A percentile compares a stretch with the other conserved stretches of the same genome.
Evolutionary conservation across 1,139 yeast genomes (phyloP).

Genomic region (Yamadazyma sp.): DNA sequence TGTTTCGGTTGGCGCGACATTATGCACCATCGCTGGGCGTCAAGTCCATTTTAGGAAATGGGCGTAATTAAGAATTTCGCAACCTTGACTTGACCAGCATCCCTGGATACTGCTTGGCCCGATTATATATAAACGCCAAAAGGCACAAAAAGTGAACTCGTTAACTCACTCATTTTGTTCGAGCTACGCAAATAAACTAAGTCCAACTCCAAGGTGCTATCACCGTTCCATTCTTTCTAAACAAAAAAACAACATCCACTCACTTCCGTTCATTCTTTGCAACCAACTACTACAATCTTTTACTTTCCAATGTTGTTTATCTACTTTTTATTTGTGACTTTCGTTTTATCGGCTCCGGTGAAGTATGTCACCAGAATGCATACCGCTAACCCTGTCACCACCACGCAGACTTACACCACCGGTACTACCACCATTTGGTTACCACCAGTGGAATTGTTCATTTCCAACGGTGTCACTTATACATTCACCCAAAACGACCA

Average conservation of each 20-base stretch:
- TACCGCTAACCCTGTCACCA: conserved; percentile 62
- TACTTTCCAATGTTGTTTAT: conserved; percentile 16
- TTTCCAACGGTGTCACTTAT: conserved; percentile 61
- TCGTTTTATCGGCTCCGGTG: conserved; percentile 33
- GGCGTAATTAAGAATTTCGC: conserved; percentile 2
- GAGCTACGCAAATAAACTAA: no score
- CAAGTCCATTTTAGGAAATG: background rate
- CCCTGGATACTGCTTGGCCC: background rate
- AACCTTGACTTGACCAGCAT: conserved; percentile 2
- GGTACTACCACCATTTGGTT: conserved; percentile 60
- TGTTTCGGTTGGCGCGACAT: background rate
- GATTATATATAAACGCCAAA: background rate
- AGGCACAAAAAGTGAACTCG: background rate
- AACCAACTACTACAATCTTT: conserved; percentile 2
- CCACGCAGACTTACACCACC: conserved; percentile 53
- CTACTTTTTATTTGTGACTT: conserved; percentile 21
- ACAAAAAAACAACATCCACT: background rate
- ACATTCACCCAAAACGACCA: conserved; percentile 52
- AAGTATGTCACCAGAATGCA: conserved; percentile 57
- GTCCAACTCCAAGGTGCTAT: no score
- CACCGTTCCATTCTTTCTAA: background rate
- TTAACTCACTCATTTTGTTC: background rate
- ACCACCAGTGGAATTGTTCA: conserved; percentile 68
- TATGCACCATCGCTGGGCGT: background rate
- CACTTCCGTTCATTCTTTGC: conserved; percentile 6